Evolutionary conservation across 1,284 basidiomycete species (phyloP), one percentile per base, ranked within the genome.

Genomic region (Coniferiporia weirii): DNA sequence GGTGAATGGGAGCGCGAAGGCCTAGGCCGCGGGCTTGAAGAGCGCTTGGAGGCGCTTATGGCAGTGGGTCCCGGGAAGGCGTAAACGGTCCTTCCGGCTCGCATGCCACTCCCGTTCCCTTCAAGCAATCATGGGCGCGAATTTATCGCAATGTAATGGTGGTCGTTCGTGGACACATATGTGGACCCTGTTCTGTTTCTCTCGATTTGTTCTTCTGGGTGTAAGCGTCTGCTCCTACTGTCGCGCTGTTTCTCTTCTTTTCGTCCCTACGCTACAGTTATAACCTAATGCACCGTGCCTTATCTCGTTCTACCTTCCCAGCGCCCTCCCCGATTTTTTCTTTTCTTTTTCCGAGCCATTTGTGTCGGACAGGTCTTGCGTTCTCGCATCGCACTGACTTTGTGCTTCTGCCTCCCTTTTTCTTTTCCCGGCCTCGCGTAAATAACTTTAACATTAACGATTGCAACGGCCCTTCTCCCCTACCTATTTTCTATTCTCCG

Each of bases 1-100:
- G 89, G 88, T 0, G 91, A 93, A 71, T 93, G 90, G 90, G 85
- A 89, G 64, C 76, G 90, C 5, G 87, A 92, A 66, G 91, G 91
- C 0, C 71, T 93, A 12, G 91, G 91, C 0, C 79, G 76, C 61
- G 91, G 91, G 0, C 70, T 93, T 47, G 91, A 91, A 71, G 91
- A 93, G 74, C 74, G 91, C 49, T 70, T 93, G 58, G 91, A 93
- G 64, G 72, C 74, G 36, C 69, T 82, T 59, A 75, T 77, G 70
- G 59, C 63, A 45, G 61, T 59, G 27, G 61, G 57, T 22, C 52
- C 57, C n/a, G 53, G 57, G 13, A 55, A 56, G 17, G 61, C 61
- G 4, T 62, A 55, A 34, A 20, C 12, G 12, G 8, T 20, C 44
- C 15, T 19, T 46, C n/a, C 44, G 44, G 19, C 17, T 20, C 27